Percentiles rank a stretch among this genome's conserved stretches.
These are phyloP conservation scores for Hypsizygus marmoreus DNA, from an alignment of 768 basidiomycete species.

Conservation along the genomic window DNA sequence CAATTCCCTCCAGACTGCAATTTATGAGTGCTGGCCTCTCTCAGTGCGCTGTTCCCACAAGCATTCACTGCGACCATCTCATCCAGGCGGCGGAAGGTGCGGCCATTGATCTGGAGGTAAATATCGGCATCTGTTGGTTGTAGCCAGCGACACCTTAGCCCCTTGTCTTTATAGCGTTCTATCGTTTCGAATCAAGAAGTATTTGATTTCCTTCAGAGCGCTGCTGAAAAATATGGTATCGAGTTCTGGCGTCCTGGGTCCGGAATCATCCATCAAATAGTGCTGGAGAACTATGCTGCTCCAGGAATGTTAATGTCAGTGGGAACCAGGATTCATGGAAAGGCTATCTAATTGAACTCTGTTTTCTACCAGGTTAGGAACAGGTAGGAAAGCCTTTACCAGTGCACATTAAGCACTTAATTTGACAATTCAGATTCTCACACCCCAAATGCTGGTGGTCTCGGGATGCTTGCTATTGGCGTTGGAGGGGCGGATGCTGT, in stretches of 20 bases:
- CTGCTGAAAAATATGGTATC: conserved; percentile 88
- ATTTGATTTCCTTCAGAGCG: conserved; percentile 95
- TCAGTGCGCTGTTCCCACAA: conserved; percentile 81
- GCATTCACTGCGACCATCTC: conserved; percentile 97
- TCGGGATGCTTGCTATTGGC: conserved; percentile 95
- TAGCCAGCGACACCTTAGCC: not conserved
- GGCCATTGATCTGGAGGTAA: conserved; percentile 78
- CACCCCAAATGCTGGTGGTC: conserved; percentile 96
- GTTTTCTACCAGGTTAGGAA: conserved; percentile 72
- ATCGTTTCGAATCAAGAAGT: conserved; percentile 92
- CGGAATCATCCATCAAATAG: conserved; percentile 96
- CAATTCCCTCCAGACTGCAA: conserved; percentile 62
- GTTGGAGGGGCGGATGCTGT: conserved; percentile 99
- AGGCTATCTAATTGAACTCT: too few relatives aligned
- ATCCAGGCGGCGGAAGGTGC: conserved; percentile 95
- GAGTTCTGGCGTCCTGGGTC: conserved; percentile 99
- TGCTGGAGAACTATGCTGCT: conserved; percentile 96
- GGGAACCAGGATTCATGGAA: too few relatives aligned
- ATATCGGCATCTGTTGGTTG: not conserved
- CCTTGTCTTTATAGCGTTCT: conserved; percentile 55
- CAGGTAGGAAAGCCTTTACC: conserved; percentile 46
- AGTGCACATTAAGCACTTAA: not conserved
- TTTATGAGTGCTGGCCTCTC: conserved; percentile 96
- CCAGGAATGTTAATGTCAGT: conserved; percentile 89
- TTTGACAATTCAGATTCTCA: conserved; percentile 67